Conservation (phyloP, 2,329 filamentous ascomycete genomes). For the Pezicula neosporulosa region DNA sequence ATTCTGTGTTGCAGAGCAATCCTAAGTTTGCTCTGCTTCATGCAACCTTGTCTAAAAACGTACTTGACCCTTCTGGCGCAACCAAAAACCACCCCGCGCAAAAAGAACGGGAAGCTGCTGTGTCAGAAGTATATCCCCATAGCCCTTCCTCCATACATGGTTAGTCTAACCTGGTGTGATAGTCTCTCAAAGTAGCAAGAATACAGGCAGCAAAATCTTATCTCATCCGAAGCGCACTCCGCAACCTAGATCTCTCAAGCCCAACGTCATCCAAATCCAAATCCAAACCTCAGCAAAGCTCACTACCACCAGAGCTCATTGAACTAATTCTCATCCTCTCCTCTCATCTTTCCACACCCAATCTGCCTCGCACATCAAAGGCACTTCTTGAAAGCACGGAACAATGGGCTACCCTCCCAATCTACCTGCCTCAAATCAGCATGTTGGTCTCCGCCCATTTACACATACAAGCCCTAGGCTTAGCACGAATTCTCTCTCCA, state of each 20-base stretch:
- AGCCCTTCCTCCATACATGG: not conserved
- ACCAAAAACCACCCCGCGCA: slow-evolving; percentile 48
- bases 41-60: slow-evolving; percentile 45
- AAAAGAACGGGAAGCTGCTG: slow-evolving; percentile 44
- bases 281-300: slow-evolving; percentile 13
- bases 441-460: slow-evolving; percentile 47
- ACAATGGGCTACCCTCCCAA: slow-evolving; percentile 44
- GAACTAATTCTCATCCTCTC: slow-evolving; percentile 55
- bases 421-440: slow-evolving; percentile 44
- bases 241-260: slow-evolving; percentile 34
- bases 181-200: slow-evolving; percentile 49
- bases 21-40: slow-evolving; percentile 59
- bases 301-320: slow-evolving; percentile 41
- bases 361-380: slow-evolving; percentile 33
- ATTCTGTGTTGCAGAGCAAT: slow-evolving; percentile 49
- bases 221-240: slow-evolving; percentile 48
- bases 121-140: slow-evolving; percentile 41
- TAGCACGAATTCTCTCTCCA: slow-evolving; percentile 45
- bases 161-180: not conserved
- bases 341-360: slow-evolving; percentile 32
- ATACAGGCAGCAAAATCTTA: slow-evolving; percentile 45
- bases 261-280: slow-evolving; percentile 17
- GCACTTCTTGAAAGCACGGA: slow-evolving; percentile 45
- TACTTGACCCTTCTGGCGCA: slow-evolving; percentile 56
- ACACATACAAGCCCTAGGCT: slow-evolving; percentile 43